Base-by-base conservation (phyloP, 495 filamentous ascomycete genomes). In the Penicillium cataractarum region DNA sequence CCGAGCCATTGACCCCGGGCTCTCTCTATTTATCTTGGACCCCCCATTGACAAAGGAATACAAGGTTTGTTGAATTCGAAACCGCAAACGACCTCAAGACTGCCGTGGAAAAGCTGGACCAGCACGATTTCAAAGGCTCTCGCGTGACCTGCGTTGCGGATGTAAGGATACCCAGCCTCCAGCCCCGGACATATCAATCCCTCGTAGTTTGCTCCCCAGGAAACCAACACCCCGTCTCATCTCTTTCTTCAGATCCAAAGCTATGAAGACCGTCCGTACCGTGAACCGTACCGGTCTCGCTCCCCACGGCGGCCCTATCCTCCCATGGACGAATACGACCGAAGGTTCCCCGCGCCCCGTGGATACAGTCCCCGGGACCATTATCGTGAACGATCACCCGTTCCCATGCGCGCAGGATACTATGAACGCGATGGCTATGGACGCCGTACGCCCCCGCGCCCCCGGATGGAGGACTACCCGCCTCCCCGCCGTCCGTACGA, bases 41-140 rank as follows among this genome's bases (percentile, higher is more conserved):
- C 26, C 21, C 57, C 58, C 42, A 67, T 75, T 80, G 65, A 80
- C 74, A 70, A n/a, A 55, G 46, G 35, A 60, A 37, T 50, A 39
- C 32, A 75, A 98, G 96, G 73, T 97, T 97, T 77, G 95, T 99
- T 68, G 95, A 99, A 74, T 99, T 97, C 69, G 96, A 99, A 78
- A 97, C 92, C 53, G 88, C 89, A 32, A 87, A 85, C 57, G 95
- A 99, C 74, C 81, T 99, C 58, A 92, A 91, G 74, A 86, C 88
- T 42, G 95, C 96, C 39, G 90, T 97, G 59, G 89, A 96, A 71
- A 97, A 97, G 75, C 88, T 99, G 48, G 94, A 99, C 70, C 85
- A 85, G 64, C 87, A 87, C 67, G 92, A 96, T 63, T 97, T 98
- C 79, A 97, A 97, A 79, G 92, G 91, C 63, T 82, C 84, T 53